Percentiles rank a stretch among this genome's conserved stretches.
Conservation (phyloP, 2,329 filamentous ascomycete genomes). For the Colletotrichum spaethianum region DNA sequence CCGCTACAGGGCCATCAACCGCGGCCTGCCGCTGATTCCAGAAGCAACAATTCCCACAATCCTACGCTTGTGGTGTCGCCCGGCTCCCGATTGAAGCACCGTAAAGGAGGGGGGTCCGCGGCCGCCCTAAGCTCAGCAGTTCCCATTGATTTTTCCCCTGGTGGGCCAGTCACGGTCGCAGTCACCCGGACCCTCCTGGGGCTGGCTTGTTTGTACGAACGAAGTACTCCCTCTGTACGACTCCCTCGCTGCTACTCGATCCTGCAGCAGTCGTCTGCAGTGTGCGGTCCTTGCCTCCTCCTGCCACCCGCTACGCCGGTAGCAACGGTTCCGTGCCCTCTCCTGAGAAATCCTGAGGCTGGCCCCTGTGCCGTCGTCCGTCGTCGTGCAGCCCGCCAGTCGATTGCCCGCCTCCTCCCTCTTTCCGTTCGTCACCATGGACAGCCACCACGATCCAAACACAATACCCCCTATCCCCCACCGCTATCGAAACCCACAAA, state of each 20-base stretch:
- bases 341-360: conserved; percentile 37
- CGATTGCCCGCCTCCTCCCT: conserved; percentile 18
- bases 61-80: conserved; percentile 17
- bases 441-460: conserved; percentile 31
- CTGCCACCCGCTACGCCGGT: conserved; percentile 2
- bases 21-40: neutral
- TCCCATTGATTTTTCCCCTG: conserved; percentile 30
- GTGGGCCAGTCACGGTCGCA: conserved; percentile 19
- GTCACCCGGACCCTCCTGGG: conserved; percentile 12
- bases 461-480: conserved; percentile 42
- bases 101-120: conserved; percentile 19
- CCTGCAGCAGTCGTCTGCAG: conserved; percentile 4
- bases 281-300: neutral
- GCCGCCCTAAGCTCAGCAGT: conserved; percentile 30
- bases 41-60: neutral
- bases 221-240: conserved; percentile 21
- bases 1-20: neutral
- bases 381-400: conserved; percentile 33
- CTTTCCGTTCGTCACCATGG: conserved; percentile 38
- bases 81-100: conserved; percentile 17
- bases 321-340: conserved; percentile 24
- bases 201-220: conserved; percentile 27
- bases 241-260: neutral
- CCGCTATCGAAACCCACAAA: conserved; percentile 40
- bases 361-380: conserved; percentile 28